Conservation (phyloP, 228 moss, liverwort and hornwort genomes). For the Sphagnum magellanicum region DNA sequence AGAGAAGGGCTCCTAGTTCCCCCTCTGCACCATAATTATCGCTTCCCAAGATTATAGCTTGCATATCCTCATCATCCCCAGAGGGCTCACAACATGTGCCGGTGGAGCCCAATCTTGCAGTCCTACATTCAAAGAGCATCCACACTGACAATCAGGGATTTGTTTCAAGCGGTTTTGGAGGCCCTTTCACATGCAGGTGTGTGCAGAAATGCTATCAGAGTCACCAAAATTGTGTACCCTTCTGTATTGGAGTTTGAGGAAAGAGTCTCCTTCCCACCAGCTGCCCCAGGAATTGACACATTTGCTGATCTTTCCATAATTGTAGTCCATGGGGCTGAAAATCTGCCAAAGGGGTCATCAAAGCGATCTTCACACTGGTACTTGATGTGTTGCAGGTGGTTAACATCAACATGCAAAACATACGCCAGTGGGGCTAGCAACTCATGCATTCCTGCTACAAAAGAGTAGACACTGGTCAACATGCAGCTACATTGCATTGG, state of each 20-base stretch:
- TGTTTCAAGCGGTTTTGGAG: too few relatives aligned
- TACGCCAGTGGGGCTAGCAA: conserved; percentile 53
- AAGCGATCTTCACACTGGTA: conserved; percentile 51
- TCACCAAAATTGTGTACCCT: conserved; percentile 4
- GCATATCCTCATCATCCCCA: conserved; percentile 38
- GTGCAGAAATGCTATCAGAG: not conserved
- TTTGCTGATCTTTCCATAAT: not conserved
- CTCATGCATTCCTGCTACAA: conserved; percentile 51
- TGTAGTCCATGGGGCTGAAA: conserved; percentile 5
- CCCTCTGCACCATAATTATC: conserved; percentile 58
- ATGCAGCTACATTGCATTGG: too few relatives aligned
- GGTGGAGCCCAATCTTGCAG: not conserved
- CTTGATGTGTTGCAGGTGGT: conserved; percentile 54
- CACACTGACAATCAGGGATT: not conserved
- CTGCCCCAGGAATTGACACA: conserved; percentile 4
- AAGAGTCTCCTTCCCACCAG: not conserved
- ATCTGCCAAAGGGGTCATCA: conserved; percentile 55
- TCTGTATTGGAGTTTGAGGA: conserved; percentile 1
- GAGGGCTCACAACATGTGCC: conserved; percentile 16
- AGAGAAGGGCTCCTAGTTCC: conserved; percentile 57
- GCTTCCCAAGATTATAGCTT: conserved; percentile 41
- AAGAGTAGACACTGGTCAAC: too few relatives aligned
- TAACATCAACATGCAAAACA: conserved; percentile 57
- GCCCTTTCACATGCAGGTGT: not conserved
- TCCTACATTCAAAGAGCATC: not conserved